A percentile compares a stretch with the other conserved stretches of the same genome.
Evolutionary conservation across 2,329 filamentous ascomycete species (phyloP).

Genomic region (Fusarium virguliforme): DNA sequence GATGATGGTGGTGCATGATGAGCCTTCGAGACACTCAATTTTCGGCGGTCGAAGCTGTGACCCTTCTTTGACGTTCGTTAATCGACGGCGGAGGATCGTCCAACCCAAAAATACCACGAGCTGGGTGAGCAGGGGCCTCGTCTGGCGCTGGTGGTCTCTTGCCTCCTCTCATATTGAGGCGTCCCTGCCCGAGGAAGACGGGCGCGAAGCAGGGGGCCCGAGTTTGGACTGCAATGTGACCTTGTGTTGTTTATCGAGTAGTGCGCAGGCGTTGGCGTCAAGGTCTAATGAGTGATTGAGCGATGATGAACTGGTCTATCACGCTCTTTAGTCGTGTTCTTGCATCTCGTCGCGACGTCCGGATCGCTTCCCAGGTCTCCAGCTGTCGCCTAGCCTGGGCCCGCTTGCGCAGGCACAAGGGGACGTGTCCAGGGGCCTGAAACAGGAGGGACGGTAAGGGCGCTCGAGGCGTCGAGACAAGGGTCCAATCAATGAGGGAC

Average conservation of each 20-base stretch:
- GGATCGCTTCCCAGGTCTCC: conserved; percentile 16
- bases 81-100: conserved; percentile 48
- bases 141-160: background rate
- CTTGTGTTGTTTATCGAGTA: conserved; percentile 1
- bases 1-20: conserved; percentile 14
- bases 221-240: background rate
- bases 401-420: conserved; percentile 43
- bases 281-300: background rate
- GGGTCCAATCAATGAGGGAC: conserved; percentile 28
- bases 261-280: conserved; percentile 2
- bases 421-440: conserved; percentile 43
- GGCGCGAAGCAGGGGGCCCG: background rate
- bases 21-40: background rate
- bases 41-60: conserved; percentile 33
- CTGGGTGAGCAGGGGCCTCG: conserved; percentile 28
- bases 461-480: conserved; percentile 28
- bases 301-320: conserved; percentile 17
- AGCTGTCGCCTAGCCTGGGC: conserved; percentile 20
- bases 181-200: conserved; percentile 7
- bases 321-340: conserved; percentile 10
- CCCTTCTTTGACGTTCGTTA: conserved; percentile 41
- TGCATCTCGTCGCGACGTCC: conserved; percentile 19
- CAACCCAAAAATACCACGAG: conserved; percentile 29
- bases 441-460: conserved; percentile 46
- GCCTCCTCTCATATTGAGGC: conserved; percentile 12